A percentile compares a stretch with the other conserved stretches of the same genome.
phyloP scores from a whole-genome alignment of 345 rosid genomes.

The Eucalyptus sp. region DNA sequence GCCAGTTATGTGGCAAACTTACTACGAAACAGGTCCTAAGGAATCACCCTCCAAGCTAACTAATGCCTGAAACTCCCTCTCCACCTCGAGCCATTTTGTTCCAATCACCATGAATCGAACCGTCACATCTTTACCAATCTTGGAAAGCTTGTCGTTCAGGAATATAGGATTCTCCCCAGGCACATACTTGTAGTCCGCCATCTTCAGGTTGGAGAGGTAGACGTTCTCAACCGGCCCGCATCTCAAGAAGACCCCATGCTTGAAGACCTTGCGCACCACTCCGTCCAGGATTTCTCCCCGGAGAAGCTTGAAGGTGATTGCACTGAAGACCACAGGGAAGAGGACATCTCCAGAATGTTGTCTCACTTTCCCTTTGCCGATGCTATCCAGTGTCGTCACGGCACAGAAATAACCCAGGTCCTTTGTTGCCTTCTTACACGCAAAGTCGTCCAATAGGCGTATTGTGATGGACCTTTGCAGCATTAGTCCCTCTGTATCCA shows the following conservation, averaged over 20 bases:
- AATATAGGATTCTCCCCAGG: conserved; percentile 68
- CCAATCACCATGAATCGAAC: conserved; percentile 62
- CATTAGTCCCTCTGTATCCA: conserved; percentile 61
- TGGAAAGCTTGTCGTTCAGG: conserved; percentile 45
- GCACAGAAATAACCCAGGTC: conserved; percentile 67
- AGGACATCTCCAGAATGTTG: conserved; percentile 62
- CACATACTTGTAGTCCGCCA: conserved; percentile 51
- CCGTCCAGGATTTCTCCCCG: conserved; percentile 74
- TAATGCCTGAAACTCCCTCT: conserved; percentile 76
- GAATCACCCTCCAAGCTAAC: conserved; percentile 76
- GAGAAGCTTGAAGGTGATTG: conserved; percentile 69
- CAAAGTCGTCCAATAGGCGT: conserved; percentile 50
- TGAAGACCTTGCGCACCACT: conserved; percentile 56
- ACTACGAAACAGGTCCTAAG: conserved; percentile 42
- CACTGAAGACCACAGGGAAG: conserved; percentile 64
- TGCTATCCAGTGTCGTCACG: conserved; percentile 41
- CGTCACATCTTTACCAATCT: conserved; percentile 40
- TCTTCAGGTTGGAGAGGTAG: conserved; percentile 46
- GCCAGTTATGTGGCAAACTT: neutral
- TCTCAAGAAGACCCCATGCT: conserved; percentile 76
- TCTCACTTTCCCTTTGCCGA: conserved; percentile 73
- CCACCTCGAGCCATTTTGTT: conserved; percentile 69
- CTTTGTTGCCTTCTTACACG: conserved; percentile 48
- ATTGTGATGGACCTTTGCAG: conserved; percentile 53
- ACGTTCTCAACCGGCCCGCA: conserved; percentile 56